Evolutionary conservation across 2,329 filamentous ascomycete species (phyloP), one percentile per base, ranked within the genome.

Genomic region (Beauveria rudraprayagi): DNA sequence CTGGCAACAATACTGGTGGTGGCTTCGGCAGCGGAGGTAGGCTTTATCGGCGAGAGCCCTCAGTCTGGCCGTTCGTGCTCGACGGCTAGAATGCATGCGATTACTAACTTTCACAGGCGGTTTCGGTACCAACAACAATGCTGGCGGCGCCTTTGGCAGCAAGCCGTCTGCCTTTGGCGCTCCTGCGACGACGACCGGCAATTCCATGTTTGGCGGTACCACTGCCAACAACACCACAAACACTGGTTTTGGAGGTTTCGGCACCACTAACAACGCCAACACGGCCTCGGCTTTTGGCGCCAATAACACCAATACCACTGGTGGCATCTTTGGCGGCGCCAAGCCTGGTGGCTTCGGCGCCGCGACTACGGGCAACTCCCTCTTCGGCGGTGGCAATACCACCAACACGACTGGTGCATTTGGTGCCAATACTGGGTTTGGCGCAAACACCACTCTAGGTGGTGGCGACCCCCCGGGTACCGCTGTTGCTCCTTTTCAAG

Each of bases 391-490:
- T 60, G 71, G 67, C 43, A 66, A 52, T 50, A 65, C 60, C 47
- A 64, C 62, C 40, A 65, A 54, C 44, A 67, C 64, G 64, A 72
- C 63, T 30, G 69, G 69, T 34, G 70, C 67, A 16, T 78, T 79
- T 59, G 77, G 77, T 44, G 68, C 71, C 28, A 70, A 67, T 19
- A 68, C 71, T 41, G 72, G 70, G 2, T 74, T 75, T 66, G 62
- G 73, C 66, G 66, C 73, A 28, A 66, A 73, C 43, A 65, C 66
- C 9, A 72, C 72, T 63, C 73, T 85, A 48, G 80, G 81, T 48
- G 77, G 74, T 56, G 82, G 80, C 53, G 83, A 87, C 63, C 83
- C 84, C 63, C 83, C 86, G 28, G 91, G 91, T 62, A 93, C 90
- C 10, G 87, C 80, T 16, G 78, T 81, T 3, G 80, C 83, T n/a